These are phyloP conservation scores for Platanthera zijinensis DNA, from an alignment of 106 monocot species.

Conservation along the genomic window DNA sequence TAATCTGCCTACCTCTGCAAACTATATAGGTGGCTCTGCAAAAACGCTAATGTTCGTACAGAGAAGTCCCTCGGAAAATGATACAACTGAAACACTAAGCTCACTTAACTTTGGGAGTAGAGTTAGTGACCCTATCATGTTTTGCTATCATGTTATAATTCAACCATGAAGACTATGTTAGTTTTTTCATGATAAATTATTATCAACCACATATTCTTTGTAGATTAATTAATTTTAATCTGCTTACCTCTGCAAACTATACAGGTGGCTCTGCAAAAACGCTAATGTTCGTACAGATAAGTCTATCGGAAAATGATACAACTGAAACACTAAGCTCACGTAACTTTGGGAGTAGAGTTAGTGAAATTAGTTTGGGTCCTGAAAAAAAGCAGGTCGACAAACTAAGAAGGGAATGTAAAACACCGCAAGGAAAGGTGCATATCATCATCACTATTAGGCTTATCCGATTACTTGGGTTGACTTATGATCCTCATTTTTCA, in stretches of 20 bases:
- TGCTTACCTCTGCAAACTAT: neutral
- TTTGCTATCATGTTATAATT: no score
- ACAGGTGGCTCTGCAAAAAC: constrained; percentile 80
- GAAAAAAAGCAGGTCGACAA: constrained; percentile 92
- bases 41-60: constrained; percentile 89
- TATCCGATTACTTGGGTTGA: no score
- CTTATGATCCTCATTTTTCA: no score
- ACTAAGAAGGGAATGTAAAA: constrained; percentile 53
- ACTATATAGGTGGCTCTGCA: constrained; percentile 59
- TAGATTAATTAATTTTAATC: neutral
- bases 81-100: constrained; percentile 66
- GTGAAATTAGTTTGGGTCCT: constrained; percentile 66
- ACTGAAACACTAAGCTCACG: constrained; percentile 79
- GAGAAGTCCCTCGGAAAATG: constrained; percentile 79
- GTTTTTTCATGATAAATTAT: neutral
- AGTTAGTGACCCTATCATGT: constrained; percentile 31
- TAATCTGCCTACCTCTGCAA: neutral
- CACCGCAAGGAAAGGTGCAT: constrained; percentile 71
- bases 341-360: constrained; percentile 80
- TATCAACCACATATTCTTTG: neutral
- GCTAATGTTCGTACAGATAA: constrained; percentile 89
- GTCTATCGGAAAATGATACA: constrained; percentile 67
- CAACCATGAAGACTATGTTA: neutral
- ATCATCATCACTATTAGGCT: neutral
- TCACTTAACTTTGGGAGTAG: constrained; percentile 85